phyloP scores from a whole-genome alignment of 345 rosid species.

The Hibiscus mutabilis region DNA sequence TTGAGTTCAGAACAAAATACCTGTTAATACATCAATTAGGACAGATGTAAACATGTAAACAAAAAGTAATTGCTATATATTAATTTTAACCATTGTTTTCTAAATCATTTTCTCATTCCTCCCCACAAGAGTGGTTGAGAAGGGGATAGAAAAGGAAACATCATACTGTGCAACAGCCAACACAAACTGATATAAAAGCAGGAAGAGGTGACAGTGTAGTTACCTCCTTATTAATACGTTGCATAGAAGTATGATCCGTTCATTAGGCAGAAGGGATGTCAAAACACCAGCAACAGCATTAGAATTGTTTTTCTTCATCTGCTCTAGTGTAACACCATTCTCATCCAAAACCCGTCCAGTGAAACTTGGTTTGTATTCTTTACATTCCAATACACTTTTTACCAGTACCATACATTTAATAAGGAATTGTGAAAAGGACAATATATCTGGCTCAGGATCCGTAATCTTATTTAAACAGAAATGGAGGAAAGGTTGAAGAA shows the following conservation, averaged over 20 bases:
- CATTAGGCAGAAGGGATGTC: conserved; percentile 73
- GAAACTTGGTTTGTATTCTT: conserved; percentile 79
- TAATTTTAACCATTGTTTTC: neutral
- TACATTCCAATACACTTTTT: conserved; percentile 82
- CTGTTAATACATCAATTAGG: conserved; percentile 35
- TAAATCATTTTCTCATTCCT: neutral
- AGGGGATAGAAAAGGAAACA: neutral
- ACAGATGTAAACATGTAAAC: conserved; percentile 6
- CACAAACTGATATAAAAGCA: conserved; percentile 6
- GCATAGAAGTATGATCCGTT: conserved; percentile 71
- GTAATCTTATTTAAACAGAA: conserved; percentile 86
- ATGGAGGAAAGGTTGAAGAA: conserved; percentile 72
- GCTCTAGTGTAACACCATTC: conserved; percentile 58
- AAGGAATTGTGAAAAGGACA: conserved; percentile 66
- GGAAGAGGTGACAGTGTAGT: conserved; percentile 10
- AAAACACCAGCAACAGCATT: conserved; percentile 57
- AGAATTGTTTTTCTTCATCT: conserved; percentile 79
- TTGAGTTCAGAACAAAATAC: conserved; percentile 83
- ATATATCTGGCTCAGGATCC: conserved; percentile 52
- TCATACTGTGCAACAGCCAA: neutral
- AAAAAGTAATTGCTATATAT: neutral
- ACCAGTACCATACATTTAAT: conserved; percentile 98
- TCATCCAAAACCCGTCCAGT: conserved; percentile 92
- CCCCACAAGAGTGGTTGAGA: neutral
- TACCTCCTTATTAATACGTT: conserved; percentile 92